phyloP scores from a whole-genome alignment of 495 filamentous ascomycete genomes.

The Trichoderma erinaceum region DNA sequence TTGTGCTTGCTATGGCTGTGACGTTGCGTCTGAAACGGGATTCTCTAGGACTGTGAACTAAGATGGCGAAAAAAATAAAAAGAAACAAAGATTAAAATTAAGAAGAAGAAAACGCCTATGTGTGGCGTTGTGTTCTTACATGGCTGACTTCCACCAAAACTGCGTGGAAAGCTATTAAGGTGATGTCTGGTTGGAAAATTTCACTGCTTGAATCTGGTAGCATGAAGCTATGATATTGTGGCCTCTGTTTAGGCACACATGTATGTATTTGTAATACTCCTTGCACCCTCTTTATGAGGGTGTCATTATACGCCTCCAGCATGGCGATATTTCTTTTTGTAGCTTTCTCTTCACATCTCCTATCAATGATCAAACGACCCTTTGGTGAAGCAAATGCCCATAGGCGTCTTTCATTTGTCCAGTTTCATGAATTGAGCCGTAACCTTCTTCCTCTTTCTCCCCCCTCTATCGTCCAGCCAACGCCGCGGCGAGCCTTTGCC shows the following conservation, averaged over 20 bases:
- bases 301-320: too few species aligned
- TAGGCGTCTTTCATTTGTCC: background rate
- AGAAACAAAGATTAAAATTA: background rate
- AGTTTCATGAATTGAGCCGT: background rate
- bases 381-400: too few species aligned
- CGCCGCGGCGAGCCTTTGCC: constrained; percentile 57
- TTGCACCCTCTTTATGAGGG: background rate
- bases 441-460: constrained; percentile 61
- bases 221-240: background rate
- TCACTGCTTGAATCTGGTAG: background rate
- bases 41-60: constrained; percentile 1
- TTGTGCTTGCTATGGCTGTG: constrained; percentile 27
- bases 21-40: constrained; percentile 13
- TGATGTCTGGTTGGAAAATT: background rate
- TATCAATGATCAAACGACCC: too few species aligned
- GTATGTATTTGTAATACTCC: background rate
- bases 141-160: background rate
- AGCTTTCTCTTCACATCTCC: too few species aligned
- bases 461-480: constrained; percentile 39
- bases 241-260: background rate
- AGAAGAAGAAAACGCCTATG: background rate
- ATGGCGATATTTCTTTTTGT: background rate
- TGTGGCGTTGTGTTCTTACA: background rate
- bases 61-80: background rate
- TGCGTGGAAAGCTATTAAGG: background rate